A percentile compares a stretch with the other conserved stretches of the same genome.
Conservation (phyloP, 2,329 filamentous ascomycete species). For the Myriosclerotinia duriaeana region DNA sequence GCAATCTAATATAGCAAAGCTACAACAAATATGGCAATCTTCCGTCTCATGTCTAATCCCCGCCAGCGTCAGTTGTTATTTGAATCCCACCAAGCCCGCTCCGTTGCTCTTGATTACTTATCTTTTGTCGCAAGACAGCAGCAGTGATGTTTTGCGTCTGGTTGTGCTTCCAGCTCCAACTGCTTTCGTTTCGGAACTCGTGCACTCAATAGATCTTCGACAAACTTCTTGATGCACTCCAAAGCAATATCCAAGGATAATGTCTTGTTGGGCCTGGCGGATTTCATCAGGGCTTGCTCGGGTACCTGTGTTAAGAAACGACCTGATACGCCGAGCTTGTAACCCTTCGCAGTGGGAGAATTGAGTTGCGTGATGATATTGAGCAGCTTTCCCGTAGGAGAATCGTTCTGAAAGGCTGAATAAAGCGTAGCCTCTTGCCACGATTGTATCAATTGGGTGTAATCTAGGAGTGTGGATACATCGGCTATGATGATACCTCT, state of each 20-base stretch:
- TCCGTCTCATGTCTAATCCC: background rate
- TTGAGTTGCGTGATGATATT: conserved; percentile 29
- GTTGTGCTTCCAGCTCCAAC: background rate
- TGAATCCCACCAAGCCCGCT: background rate
- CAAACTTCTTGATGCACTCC: background rate
- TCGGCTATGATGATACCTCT: conserved; percentile 26
- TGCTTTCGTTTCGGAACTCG: conserved; percentile 1
- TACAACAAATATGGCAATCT: background rate
- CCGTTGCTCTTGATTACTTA: background rate
- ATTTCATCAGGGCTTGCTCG: conserved; percentile 33
- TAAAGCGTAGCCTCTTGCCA: conserved; percentile 32
- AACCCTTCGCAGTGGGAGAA: conserved; percentile 11
- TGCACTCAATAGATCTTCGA: conserved; percentile 1
- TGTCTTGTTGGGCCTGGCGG: conserved; percentile 15
- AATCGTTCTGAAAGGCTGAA: background rate
- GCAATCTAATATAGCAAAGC: background rate
- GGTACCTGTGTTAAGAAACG: conserved; percentile 36
- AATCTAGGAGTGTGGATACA: background rate
- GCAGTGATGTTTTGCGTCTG: background rate
- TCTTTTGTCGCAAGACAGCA: background rate
- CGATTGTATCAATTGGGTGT: conserved; percentile 28
- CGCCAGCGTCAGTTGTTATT: background rate
- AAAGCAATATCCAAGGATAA: conserved; percentile 3
- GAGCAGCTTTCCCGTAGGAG: conserved; percentile 26
- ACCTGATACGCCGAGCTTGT: conserved; percentile 25